A percentile compares a stretch with the other conserved stretches of the same genome.
Conservation (phyloP, 2,329 filamentous ascomycete species). For the Fusarium sp. region DNA sequence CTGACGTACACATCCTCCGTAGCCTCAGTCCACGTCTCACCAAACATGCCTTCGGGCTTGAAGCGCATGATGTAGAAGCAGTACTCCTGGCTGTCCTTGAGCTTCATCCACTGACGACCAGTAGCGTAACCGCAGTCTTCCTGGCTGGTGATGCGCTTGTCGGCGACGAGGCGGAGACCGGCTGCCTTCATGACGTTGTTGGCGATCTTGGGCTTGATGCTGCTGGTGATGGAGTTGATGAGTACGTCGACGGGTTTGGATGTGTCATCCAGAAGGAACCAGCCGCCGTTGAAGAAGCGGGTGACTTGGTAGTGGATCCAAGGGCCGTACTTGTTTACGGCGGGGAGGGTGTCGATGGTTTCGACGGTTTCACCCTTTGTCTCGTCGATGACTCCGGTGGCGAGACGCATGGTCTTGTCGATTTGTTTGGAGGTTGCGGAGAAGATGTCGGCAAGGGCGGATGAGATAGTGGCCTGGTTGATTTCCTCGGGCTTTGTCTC, state of each 20-base stretch:
- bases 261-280: conserved; percentile 23
- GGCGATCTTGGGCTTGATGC: conserved; percentile 33
- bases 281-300: conserved; percentile 30
- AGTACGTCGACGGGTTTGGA: not conserved
- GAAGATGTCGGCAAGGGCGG: not conserved
- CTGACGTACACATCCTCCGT: conserved; percentile 13
- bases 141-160: conserved; percentile 8
- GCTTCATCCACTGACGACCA: conserved; percentile 31
- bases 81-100: conserved; percentile 20
- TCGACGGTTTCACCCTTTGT: not conserved
- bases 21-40: conserved; percentile 8
- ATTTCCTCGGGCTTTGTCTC: conserved; percentile 10
- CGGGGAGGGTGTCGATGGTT: conserved; percentile 1
- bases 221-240: conserved; percentile 10
- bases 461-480: not conserved
- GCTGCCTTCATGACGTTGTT: conserved; percentile 38
- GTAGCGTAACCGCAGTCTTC: conserved; percentile 23
- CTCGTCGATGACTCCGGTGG: not conserved
- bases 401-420: not conserved
- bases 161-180: conserved; percentile 19
- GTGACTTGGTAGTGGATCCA: conserved; percentile 15
- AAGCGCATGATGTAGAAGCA: conserved; percentile 34
- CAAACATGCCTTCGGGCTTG: not conserved
- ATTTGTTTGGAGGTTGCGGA: not conserved
- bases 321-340: conserved; percentile 6